Base-by-base conservation (phyloP, 129 eudicot genomes). In the Artemisia argyi region DNA sequence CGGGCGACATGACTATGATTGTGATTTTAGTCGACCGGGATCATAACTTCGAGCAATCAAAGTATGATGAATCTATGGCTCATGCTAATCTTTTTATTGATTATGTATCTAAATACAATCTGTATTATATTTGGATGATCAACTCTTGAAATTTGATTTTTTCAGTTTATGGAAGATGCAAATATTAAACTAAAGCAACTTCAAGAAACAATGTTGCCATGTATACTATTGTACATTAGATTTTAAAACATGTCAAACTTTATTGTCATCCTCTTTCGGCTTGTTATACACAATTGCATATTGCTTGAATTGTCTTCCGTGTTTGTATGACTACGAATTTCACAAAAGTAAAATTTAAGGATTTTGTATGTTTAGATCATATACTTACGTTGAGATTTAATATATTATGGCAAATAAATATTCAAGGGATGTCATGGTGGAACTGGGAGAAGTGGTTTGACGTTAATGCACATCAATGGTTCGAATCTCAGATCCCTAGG, bases 21-120 rank as follows among this genome's bases (percentile, higher is more conserved):
- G 96, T 59, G 96, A 88, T 64, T 88, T 88, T 68, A 56, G 62
- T 5, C 80, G 70, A 88, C 91, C 16, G 91, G 91, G 11, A 69
- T 73, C 22, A 76, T 83, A 77, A 79, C 85, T 66, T 66, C 73
- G 4, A 65, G 65, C 35, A 77, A 88, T 81, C 96, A 89, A 69
- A 81, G 88, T 84, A 81, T 12, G n/a, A n/a, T n/a, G 69, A 53
- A 55, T 47, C 32, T 59, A 42, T 67, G 14, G 19, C 30, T 69
- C 11, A 49, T 12, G 5, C 30, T 8, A 3, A n/a, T 16, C 0
- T 52, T 67, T 67, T 20, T 12, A 2, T 50, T 68, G 30, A 50
- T 1, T 14, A 24, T 26, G 28, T 26, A 26, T 28, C 32, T 3
- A 28, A 28, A 28, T 28, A 28, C 32, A 28, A 3, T 28, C 32